A percentile compares a stretch with the other conserved stretches of the same genome.
phyloP scores from a whole-genome alignment of 2,329 filamentous ascomycete genomes.

The Penicillium griseofulvum region DNA sequence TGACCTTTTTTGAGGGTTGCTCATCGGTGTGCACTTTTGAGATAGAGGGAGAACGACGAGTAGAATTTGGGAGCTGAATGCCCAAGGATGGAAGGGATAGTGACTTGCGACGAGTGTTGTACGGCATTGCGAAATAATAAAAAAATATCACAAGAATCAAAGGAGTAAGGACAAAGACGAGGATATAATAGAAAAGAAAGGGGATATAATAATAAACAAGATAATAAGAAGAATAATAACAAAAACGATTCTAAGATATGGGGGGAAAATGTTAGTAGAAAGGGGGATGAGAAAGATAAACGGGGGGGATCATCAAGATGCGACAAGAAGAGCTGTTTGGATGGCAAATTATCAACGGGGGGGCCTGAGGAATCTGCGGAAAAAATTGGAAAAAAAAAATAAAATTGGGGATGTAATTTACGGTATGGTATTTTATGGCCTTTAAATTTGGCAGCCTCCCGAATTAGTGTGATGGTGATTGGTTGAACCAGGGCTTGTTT shows the following conservation, averaged over 20 bases:
- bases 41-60: constrained; percentile 58
- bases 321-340: constrained; percentile 18
- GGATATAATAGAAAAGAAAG: constrained; percentile 4
- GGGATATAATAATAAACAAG: constrained; percentile 15
- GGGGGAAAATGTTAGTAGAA: constrained; percentile 6
- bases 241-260: constrained; percentile 8
- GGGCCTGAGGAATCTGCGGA: constrained; percentile 19
- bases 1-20: constrained; percentile 65
- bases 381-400: neutral
- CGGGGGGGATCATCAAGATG: constrained; percentile 21
- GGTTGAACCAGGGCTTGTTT: constrained; percentile 11
- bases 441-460: constrained; percentile 9
- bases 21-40: constrained; percentile 62
- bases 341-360: constrained; percentile 15
- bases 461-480: constrained; percentile 26
- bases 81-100: constrained; percentile 88
- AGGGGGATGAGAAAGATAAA: constrained; percentile 17
- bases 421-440: constrained; percentile 14
- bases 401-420: neutral
- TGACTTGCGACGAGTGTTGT: constrained; percentile 96
- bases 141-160: constrained; percentile 16
- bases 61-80: constrained; percentile 71
- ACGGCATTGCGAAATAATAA: constrained; percentile 63
- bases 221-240: constrained; percentile 19
- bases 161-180: constrained; percentile 3